Conservation (phyloP, 495 filamentous ascomycete species). For the Podospora conica region DNA sequence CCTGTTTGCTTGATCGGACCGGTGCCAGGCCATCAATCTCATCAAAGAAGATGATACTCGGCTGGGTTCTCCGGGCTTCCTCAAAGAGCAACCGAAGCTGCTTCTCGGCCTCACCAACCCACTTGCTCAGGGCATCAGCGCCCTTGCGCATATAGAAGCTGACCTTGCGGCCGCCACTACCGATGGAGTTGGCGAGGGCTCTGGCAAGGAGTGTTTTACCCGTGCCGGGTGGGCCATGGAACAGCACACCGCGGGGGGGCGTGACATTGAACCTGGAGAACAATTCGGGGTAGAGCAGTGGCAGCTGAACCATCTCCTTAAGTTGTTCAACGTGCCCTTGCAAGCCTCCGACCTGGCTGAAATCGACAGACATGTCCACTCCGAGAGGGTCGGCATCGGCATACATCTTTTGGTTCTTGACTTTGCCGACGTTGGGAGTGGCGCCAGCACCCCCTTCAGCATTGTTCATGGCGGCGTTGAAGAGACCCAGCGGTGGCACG, state of each 20-base stretch:
- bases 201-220: slow-evolving; percentile 94
- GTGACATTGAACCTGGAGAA: slow-evolving; percentile 87
- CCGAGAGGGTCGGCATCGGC: slow-evolving; percentile 93
- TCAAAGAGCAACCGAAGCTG: slow-evolving; percentile 91
- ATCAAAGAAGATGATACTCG: slow-evolving; percentile 99
- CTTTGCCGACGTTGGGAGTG: slow-evolving; percentile 79
- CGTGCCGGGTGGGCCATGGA: slow-evolving; percentile 94
- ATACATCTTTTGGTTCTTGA: slow-evolving; percentile 69
- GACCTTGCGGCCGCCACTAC: slow-evolving; percentile 75
- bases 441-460: slow-evolving; percentile 54
- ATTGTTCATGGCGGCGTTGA: slow-evolving; percentile 43
- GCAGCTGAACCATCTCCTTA: slow-evolving; percentile 96
- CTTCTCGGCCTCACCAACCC: slow-evolving; percentile 96
- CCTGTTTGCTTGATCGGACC: slow-evolving; percentile 92
- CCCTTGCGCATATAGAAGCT: slow-evolving; percentile 99
- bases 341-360: slow-evolving; percentile 85
- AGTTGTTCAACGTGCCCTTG: slow-evolving; percentile 89
- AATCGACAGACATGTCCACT: slow-evolving; percentile 83
- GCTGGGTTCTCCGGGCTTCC: slow-evolving; percentile 88
- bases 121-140: slow-evolving; percentile 94
- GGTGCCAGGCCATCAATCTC: slow-evolving; percentile 96
- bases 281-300: slow-evolving; percentile 91
- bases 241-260: slow-evolving; percentile 88
- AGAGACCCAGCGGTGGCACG: slow-evolving; percentile 41
- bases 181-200: slow-evolving; percentile 77